phyloP scores from a whole-genome alignment of 331 rosid genomes.

The Phaseolus coccineus region DNA sequence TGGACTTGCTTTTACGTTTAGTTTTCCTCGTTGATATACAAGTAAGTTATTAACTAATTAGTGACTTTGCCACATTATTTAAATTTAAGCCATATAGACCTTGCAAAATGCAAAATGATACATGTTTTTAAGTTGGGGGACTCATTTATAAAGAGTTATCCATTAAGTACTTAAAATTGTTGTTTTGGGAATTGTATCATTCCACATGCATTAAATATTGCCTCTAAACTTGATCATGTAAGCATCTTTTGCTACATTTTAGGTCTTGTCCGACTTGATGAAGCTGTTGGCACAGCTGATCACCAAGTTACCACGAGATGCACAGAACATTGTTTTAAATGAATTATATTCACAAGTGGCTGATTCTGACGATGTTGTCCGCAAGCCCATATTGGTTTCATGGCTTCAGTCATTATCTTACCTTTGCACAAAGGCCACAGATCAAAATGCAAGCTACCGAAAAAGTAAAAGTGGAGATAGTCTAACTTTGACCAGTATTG shows the following conservation, averaged over 20 bases:
- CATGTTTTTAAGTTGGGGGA: conserved; percentile 11
- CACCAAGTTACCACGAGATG: conserved; percentile 68
- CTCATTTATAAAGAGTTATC: conserved; percentile 2
- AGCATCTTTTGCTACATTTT: conserved; percentile 39
- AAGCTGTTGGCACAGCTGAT: conserved; percentile 77
- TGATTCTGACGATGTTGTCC: conserved; percentile 87
- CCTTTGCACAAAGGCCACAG: conserved; percentile 65
- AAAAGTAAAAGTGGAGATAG: conserved; percentile 45
- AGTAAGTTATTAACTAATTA: conserved; percentile 52
- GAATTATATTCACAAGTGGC: conserved; percentile 89
- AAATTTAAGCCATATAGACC: conserved; percentile 26
- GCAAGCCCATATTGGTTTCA: conserved; percentile 86
- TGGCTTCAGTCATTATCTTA: conserved; percentile 95
- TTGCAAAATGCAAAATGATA: conserved; percentile 23
- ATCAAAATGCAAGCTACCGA: conserved; percentile 46
- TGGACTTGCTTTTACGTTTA: conserved; percentile 79
- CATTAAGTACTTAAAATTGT: conserved; percentile 32
- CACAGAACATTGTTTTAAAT: conserved; percentile 71
- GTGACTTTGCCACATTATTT: conserved; percentile 3
- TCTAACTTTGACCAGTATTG: conserved; percentile 35
- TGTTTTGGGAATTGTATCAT: conserved; percentile 4
- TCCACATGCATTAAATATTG: conserved; percentile 33
- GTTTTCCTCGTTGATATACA: conserved; percentile 87
- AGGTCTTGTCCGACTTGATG: conserved; percentile 94
- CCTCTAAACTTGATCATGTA: conserved; percentile 33